Conservation (phyloP, 495 filamentous ascomycete species). For the Annulohypoxylon bovei region DNA sequence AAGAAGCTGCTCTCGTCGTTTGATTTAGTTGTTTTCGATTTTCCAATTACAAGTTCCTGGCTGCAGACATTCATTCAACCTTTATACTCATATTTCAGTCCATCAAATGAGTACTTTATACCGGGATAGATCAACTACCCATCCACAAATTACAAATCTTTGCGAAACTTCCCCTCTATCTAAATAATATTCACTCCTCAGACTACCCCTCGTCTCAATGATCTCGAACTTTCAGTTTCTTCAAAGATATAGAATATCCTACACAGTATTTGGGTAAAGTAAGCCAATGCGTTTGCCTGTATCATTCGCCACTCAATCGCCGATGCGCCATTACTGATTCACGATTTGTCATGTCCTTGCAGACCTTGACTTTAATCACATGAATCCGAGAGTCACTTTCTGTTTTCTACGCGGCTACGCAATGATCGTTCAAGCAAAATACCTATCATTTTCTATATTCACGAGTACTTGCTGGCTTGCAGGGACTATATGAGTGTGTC, state of each 20-base stretch:
- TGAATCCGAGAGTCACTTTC: neutral
- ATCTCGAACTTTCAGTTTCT: too few relatives aligned
- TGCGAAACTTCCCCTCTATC: too few relatives aligned
- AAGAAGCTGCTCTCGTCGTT: neutral
- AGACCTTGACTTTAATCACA: neutral
- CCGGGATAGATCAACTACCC: too few relatives aligned
- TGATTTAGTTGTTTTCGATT: neutral
- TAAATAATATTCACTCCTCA: too few relatives aligned
- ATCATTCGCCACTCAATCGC: neutral
- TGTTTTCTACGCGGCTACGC: neutral
- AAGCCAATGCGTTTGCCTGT: neutral
- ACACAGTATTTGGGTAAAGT: too few relatives aligned
- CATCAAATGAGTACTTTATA: too few relatives aligned
- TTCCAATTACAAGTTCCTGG: too few relatives aligned
- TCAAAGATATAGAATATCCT: too few relatives aligned
- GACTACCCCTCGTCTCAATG: too few relatives aligned
- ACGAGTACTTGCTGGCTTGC: neutral
- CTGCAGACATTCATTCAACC: too few relatives aligned
- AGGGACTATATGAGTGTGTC: constrained; percentile 13
- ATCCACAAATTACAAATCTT: too few relatives aligned
- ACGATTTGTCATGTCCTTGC: neutral
- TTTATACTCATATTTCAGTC: too few relatives aligned
- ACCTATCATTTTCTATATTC: neutral
- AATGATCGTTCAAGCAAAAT: neutral
- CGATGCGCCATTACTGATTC: neutral